Base-by-base conservation (phyloP, 1,139 yeast genomes). In the Protomyces pachydermus region DNA sequence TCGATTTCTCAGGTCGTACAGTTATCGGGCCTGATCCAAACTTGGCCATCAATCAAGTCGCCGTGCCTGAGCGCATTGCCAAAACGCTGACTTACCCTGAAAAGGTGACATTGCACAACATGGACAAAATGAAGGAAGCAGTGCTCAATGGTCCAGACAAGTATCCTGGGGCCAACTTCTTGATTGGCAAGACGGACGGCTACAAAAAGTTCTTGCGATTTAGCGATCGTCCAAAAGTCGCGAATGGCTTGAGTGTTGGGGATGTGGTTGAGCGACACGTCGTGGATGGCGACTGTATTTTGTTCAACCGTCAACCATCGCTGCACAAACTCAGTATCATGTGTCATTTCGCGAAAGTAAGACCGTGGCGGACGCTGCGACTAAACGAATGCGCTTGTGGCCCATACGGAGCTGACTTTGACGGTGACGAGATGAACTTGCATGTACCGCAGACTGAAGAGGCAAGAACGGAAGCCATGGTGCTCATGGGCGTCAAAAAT, bases 401-500 rank as follows among this genome's bases (percentile, higher is more conserved):
- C 0, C 98, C 98, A 1, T 95, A 93, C 77, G 95, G 95, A 76
- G 99, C 99, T 52, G 99, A 95, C 82, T 95, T 95, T 74, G 99
- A 95, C 76, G 99, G 99, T 76, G 99, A 95, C 77, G 99, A 95
- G 77, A 95, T 95, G 99, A 95, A 95, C 75, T 80, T 95, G 74
- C 99, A 95, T 74, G 98, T 95, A 54, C 98, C 98, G 1, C 99
- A 95, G 77, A 93, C 98, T 0, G 98, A 95, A 76, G 99, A 95
- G 76, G 98, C 98, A 0, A 81, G 98, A 70, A 96, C 98, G 0
- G 98, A 95, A 76, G 98, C 98, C 18, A 90, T 93, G 75, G 89
- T 89, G 72, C 81, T 95, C 71, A 95, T 95, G 99, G 98, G 98
- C 61, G 98, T 95, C 54, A 95, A 95, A 72, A 88, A 91, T 73